These are phyloP conservation scores for Stephania yunnanensis DNA, from an alignment of 164 flowering plant genomes.

Conservation along the genomic window DNA sequence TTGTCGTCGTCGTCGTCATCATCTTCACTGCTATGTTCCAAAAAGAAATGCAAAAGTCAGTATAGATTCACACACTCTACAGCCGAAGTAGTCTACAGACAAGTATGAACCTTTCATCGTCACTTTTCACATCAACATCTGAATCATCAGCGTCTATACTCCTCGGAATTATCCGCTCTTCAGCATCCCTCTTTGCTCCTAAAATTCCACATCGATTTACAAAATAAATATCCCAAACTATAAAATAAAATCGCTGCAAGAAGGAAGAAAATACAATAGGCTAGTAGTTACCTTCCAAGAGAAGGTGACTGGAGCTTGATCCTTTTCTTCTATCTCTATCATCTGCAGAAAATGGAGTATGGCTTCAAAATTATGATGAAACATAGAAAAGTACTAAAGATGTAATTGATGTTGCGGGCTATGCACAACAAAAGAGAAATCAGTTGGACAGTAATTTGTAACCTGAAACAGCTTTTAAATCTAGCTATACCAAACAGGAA, in stretches of 20 bases:
- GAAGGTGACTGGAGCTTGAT: conserved; percentile 37
- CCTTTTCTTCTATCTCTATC: conserved; percentile 89
- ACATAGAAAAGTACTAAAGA: background rate
- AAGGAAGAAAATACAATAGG: background rate
- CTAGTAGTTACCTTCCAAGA: conserved; percentile 63
- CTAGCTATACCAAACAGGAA: too few species aligned
- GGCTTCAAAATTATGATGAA: conserved; percentile 5
- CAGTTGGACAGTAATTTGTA: too few species aligned
- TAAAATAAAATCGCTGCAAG: background rate
- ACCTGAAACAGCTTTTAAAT: too few species aligned
- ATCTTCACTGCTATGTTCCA: conserved; percentile 24
- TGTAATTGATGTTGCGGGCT: background rate
- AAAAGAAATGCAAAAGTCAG: background rate
- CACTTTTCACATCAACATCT: conserved; percentile 75
- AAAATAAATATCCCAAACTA: background rate
- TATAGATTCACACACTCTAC: background rate
- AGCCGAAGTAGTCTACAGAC: background rate
- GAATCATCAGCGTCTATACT: conserved; percentile 95
- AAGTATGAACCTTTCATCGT: conserved; percentile 56
- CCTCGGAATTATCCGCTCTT: conserved; percentile 75
- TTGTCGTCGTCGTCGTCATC: conserved; percentile 86
- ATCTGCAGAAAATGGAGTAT: conserved; percentile 44
- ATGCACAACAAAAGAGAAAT: too few species aligned
- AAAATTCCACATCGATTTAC: conserved; percentile 5
- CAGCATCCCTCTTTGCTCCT: conserved; percentile 78